Percentiles rank a stretch among this genome's conserved stretches.
Evolutionary conservation across 1,284 basidiomycete species (phyloP).

Genomic region (Cutaneotrichosporon sp.): DNA sequence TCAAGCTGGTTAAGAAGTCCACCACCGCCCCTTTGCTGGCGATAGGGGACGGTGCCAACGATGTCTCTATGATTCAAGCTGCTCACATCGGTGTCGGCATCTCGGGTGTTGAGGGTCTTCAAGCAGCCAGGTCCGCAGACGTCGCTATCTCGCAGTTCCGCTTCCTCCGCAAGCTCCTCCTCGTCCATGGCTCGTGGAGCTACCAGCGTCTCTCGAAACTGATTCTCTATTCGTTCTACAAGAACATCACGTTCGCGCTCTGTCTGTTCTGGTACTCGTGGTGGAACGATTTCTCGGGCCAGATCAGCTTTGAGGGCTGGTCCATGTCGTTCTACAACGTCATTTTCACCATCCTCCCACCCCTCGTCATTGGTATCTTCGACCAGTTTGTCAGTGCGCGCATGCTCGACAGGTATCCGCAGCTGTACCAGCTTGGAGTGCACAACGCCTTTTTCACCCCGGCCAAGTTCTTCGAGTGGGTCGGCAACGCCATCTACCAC

Average conservation of each 20-base stretch:
- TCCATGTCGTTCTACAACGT: conserved; percentile 92
- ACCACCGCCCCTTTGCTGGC: conserved; percentile 85
- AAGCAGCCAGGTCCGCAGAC: conserved; percentile 94
- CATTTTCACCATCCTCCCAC: conserved; percentile 88
- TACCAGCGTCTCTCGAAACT: conserved; percentile 92
- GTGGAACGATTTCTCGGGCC: conserved; percentile 97
- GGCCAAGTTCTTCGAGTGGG: conserved; percentile 91
- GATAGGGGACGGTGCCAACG: conserved; percentile 66
- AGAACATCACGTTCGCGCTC: conserved; percentile 96
- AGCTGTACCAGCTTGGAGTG: conserved; percentile 89
- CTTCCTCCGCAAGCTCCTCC: conserved; percentile 88
- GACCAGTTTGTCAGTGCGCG: conserved; percentile 97
- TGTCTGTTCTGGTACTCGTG: conserved; percentile 99
- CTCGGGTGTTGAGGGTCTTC: conserved; percentile 95
- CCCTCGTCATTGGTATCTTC: conserved; percentile 94
- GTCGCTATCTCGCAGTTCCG: conserved; percentile 97
- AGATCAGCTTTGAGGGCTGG: conserved; percentile 98
- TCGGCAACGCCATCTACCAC: conserved; percentile 89
- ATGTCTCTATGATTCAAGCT: conserved; percentile 60
- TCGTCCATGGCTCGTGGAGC: conserved; percentile 98
- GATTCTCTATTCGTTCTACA: conserved; percentile 92
- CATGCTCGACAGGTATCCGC: conserved; percentile 94
- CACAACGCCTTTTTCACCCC: conserved; percentile 87
- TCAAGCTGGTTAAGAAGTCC: conserved; percentile 97
- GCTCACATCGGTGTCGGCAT: conserved; percentile 83